These are phyloP conservation scores for Coemansia sp. DNA, from an alignment of 192 early-diverging fungal species.

Conservation along the genomic window DNA sequence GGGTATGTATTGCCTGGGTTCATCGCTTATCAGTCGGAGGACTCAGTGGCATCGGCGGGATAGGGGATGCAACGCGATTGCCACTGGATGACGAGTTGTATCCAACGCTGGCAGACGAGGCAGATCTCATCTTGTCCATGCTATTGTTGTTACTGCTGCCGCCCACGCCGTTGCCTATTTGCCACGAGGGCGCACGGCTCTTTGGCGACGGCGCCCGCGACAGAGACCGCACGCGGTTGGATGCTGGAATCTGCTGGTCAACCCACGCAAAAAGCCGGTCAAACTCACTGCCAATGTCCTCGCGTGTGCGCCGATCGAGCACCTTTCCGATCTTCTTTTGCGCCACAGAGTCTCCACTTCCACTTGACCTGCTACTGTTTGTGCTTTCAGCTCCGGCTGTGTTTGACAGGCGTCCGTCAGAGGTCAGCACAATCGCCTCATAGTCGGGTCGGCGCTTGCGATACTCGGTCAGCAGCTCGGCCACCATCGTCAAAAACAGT, in stretches of 20 bases:
- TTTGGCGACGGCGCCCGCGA: slow-evolving; percentile 40
- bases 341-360: not conserved
- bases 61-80: slow-evolving; percentile 41
- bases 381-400: not conserved
- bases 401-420: slow-evolving; percentile 29
- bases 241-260: slow-evolving; percentile 47
- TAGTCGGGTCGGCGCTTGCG: slow-evolving; percentile 57
- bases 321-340: slow-evolving; percentile 11
- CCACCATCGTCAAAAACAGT: slow-evolving; percentile 45
- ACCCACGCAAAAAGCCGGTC: slow-evolving; percentile 57
- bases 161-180: slow-evolving; percentile 10
- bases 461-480: slow-evolving; percentile 55
- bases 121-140: slow-evolving; percentile 34
- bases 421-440: slow-evolving; percentile 43
- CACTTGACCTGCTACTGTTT: slow-evolving; percentile 10
- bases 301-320: slow-evolving; percentile 48
- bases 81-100: slow-evolving; percentile 37
- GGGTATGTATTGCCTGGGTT: not conserved
- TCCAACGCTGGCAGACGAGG: slow-evolving; percentile 43
- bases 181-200: slow-evolving; percentile 47
- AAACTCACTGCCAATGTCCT: slow-evolving; percentile 58
- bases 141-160: not conserved
- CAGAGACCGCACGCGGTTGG: slow-evolving; percentile 36
- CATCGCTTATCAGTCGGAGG: slow-evolving; percentile 3
- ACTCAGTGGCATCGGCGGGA: slow-evolving; percentile 40